phyloP scores from a whole-genome alignment of 2,329 filamentous ascomycete genomes.

The Fusarium cyanostomum region DNA sequence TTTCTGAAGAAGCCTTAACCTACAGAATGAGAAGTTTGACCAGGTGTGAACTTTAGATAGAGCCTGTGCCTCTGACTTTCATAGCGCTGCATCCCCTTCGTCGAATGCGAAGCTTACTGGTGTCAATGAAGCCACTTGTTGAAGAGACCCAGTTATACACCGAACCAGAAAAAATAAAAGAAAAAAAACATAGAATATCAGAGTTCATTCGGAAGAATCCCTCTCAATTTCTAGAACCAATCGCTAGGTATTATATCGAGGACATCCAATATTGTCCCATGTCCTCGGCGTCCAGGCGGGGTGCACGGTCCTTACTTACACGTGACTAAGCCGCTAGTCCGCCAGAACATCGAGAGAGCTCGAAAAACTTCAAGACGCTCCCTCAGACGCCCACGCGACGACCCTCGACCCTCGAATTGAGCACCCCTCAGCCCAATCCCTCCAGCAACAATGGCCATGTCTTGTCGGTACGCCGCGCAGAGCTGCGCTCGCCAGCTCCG shows the following conservation, averaged over 20 bases:
- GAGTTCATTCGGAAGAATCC: too few relatives aligned
- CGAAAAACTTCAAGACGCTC: conserved; percentile 55
- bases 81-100: not conserved
- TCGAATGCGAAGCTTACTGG: too few relatives aligned
- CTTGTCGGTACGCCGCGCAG: conserved; percentile 71
- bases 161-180: too few relatives aligned
- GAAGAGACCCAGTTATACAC: conserved; percentile 21
- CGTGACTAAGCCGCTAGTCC: conserved; percentile 38
- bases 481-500: conserved; percentile 72
- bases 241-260: too few relatives aligned
- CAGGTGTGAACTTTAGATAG: not conserved
- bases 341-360: conserved; percentile 44
- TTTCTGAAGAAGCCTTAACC: not conserved
- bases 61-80: not conserved
- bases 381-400: conserved; percentile 44
- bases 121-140: too few relatives aligned
- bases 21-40: conserved; percentile 6
- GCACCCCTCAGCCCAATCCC: conserved; percentile 39
- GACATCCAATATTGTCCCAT: not conserved
- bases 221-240: too few relatives aligned
- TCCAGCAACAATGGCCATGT: conserved; percentile 65
- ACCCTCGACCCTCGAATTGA: conserved; percentile 41
- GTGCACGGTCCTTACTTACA: conserved; percentile 17
- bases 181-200: too few relatives aligned
- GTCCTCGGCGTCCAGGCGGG: not conserved